A percentile compares a stretch with the other conserved stretches of the same genome.
Conservation (phyloP, 228 moss, liverwort and hornwort species). For the Sphagnum fallax region DNA sequence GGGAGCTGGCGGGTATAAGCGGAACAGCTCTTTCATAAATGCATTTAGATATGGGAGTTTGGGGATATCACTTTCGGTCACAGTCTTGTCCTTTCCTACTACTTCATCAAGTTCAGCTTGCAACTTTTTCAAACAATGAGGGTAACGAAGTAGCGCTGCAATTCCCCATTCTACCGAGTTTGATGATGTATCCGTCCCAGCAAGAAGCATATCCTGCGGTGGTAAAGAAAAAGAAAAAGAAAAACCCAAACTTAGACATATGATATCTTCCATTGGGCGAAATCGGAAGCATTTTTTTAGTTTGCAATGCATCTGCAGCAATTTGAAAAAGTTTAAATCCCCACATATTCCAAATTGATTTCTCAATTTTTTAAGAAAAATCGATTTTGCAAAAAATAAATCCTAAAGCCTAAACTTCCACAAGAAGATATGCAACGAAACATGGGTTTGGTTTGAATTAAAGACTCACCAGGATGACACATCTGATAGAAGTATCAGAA, state of each 20-base stretch:
- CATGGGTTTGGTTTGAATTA: not conserved
- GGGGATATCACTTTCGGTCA: slow-evolving; percentile 20
- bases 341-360: too few relatives aligned
- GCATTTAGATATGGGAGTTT: slow-evolving; percentile 16
- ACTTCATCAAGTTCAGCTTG: slow-evolving; percentile 31
- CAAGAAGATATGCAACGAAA: too few relatives aligned
- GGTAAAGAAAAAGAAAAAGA: too few relatives aligned
- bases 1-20: slow-evolving; percentile 19
- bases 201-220: slow-evolving; percentile 20
- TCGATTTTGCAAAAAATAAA: too few relatives aligned
- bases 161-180: slow-evolving; percentile 24
- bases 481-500: not conserved
- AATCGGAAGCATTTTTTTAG: too few relatives aligned
- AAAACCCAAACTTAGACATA: too few relatives aligned
- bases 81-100: slow-evolving; percentile 14
- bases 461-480: not conserved
- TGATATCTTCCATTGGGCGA: too few relatives aligned
- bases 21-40: slow-evolving; percentile 20
- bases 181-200: slow-evolving; percentile 24
- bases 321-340: too few relatives aligned
- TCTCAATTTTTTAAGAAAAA: too few relatives aligned
- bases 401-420: too few relatives aligned
- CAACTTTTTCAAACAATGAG: not conserved
- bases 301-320: too few relatives aligned
- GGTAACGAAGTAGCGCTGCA: slow-evolving; percentile 22